Percentiles rank a stretch among this genome's conserved stretches.
Conservation (phyloP, 1,284 basidiomycete species). For the Fistulinella cinereoalba region DNA sequence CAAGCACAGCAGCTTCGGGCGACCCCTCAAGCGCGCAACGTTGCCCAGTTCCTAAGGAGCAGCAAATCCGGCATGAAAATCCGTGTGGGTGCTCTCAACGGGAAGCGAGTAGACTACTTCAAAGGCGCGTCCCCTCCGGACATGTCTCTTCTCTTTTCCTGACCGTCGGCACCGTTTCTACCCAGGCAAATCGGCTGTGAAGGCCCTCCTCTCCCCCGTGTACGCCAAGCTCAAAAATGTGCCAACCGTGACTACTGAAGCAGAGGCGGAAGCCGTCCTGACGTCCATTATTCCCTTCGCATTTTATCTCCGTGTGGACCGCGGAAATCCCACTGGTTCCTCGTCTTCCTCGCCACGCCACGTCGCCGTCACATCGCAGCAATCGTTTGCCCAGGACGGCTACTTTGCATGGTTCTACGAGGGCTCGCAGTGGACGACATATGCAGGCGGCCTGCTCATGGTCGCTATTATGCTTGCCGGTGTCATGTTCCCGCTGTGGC, state of each 20-base stretch:
- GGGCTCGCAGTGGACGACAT: constrained; percentile 90
- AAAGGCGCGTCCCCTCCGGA: constrained; percentile 65
- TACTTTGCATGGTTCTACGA: constrained; percentile 99
- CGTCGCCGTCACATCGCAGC: constrained; percentile 80
- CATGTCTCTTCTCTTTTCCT: no score
- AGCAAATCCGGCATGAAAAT: constrained; percentile 87
- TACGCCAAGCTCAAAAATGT: constrained; percentile 89
- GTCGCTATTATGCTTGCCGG: constrained; percentile 92
- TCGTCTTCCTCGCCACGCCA: constrained; percentile 76
- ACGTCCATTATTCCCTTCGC: constrained; percentile 77
- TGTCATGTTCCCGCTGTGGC: constrained; percentile 99
- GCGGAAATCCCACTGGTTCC: constrained; percentile 67
- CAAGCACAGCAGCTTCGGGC: constrained; percentile 64
- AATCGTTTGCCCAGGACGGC: constrained; percentile 73
- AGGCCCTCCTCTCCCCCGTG: constrained; percentile 87
- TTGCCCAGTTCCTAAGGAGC: constrained; percentile 83
- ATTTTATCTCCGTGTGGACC: constrained; percentile 88
- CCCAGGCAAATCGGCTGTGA: constrained; percentile 87
- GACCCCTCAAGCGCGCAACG: constrained; percentile 71
- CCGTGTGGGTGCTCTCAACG: constrained; percentile 86
- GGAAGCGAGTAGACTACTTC: constrained; percentile 97
- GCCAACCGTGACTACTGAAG: constrained; percentile 73
- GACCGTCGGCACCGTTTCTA: no score
- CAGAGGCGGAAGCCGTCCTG: constrained; percentile 73
- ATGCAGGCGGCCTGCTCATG: constrained; percentile 91